Base-by-base conservation (phyloP, 176 grass and related monocot genomes). In the Avena insularis region DNA sequence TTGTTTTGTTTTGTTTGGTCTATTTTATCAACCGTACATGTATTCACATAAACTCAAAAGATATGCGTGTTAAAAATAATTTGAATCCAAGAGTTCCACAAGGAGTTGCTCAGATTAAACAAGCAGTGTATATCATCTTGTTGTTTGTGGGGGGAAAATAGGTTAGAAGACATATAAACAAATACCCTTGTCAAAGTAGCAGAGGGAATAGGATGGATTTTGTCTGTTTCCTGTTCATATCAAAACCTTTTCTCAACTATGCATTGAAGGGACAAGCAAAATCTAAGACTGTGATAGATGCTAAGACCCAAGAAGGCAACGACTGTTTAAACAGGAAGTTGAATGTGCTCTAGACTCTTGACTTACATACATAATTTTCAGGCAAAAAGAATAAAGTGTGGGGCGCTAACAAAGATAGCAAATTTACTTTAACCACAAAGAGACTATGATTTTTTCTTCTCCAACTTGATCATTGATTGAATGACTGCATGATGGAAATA, bases 281-380 rank as follows among this genome's bases (percentile, higher is more conserved):
- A 35, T 78, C 54, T 71, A 86, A 86, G 63, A 86, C 47, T 68
- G 82, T 64, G 75, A 73, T 65, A 20, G 68, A 76, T 45, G 59
- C 63, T 71, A 82, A 80, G 53, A 43, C 2, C 31, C 40, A 61
- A 82, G 51, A 72, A 79, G 73, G 7, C 69, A 81, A 29, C 50
- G 75, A 91, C 38, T 70, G 60, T 88, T 75, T 81, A 47, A 80
- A 85, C 82, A 88, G 51, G 51, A 85, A 85, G 21, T 8, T 85
- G 82, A 51, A 81, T 88, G 86, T 88, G 31, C 77, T 76, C 47
- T 59, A 58, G 49, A 67, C 35, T 58, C 62, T 54, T 68, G 50
- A 29, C 14, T 38, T 72, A 8, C 2, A 68, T 2, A 48, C 25
- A 33, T 47, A 83, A 73, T 77, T 78, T 80, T 68, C 12, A 68